Conservation (phyloP, 148 eudicot genomes). For the Rhododendron ovatum region DNA sequence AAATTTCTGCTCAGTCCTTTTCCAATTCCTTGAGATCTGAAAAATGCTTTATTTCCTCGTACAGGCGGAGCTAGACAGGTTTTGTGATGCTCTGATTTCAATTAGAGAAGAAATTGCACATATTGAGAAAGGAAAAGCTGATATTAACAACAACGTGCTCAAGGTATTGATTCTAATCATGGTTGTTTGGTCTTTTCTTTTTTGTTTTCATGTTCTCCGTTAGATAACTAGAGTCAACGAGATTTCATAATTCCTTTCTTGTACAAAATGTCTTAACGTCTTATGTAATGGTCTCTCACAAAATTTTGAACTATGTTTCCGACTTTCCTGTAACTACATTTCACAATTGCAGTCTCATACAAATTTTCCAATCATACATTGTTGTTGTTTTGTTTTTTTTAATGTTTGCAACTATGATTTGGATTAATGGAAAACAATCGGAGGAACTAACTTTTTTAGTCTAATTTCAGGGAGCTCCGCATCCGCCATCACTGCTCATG, state of each 20-base stretch:
- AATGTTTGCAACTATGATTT: neutral
- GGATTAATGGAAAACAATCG: neutral
- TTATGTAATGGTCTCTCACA: neutral
- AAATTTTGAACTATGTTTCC: neutral
- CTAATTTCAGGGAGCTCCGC: slow-evolving; percentile 87
- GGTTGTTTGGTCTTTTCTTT: neutral
- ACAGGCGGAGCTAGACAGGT: slow-evolving; percentile 93
- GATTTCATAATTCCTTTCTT: neutral
- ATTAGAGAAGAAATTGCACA: slow-evolving; percentile 87
- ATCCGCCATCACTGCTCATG: slow-evolving; percentile 90
- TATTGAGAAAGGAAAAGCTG: slow-evolving; percentile 89
- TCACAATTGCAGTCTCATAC: neutral
- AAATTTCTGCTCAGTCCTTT: slow-evolving; percentile 4
- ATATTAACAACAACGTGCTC: slow-evolving; percentile 79
- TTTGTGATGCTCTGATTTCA: slow-evolving; percentile 91
- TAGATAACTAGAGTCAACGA: neutral
- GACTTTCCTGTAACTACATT: neutral
- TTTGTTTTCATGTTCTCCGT: neutral
- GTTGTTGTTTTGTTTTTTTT: neutral
- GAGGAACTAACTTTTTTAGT: slow-evolving; percentile 13
- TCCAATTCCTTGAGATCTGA: neutral
- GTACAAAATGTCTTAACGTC: neutral
- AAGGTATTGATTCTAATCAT: slow-evolving; percentile 46
- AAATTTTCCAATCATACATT: neutral
- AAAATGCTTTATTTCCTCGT: slow-evolving; percentile 10